A percentile compares a stretch with the other conserved stretches of the same genome.
Evolutionary conservation across 1,284 basidiomycete species (phyloP).

Genomic region (Neonothopanus nambi): DNA sequence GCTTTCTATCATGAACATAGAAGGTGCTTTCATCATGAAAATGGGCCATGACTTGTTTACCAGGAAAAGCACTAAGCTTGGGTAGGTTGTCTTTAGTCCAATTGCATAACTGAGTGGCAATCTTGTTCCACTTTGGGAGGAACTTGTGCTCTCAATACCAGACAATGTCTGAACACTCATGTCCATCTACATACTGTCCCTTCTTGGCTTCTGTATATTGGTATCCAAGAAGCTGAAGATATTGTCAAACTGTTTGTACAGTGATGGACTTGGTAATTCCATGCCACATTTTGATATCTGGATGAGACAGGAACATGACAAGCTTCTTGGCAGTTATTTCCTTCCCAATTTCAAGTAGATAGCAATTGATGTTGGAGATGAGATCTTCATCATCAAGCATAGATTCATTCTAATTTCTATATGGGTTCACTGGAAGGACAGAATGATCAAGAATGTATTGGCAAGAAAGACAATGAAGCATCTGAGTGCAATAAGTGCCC

Average conservation of each 20-base stretch:
- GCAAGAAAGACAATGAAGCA: constrained; percentile 19
- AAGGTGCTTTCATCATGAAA: constrained; percentile 37
- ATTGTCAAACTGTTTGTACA: not conserved
- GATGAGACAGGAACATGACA: constrained; percentile 20
- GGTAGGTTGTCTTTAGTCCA: too few relatives aligned
- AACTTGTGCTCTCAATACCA: constrained; percentile 19
- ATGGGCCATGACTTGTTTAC: constrained; percentile 15
- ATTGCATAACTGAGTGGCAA: too few relatives aligned
- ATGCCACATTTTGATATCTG: not conserved
- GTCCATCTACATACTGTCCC: constrained; percentile 32
- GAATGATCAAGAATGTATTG: constrained; percentile 25
- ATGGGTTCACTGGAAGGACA: constrained; percentile 31
- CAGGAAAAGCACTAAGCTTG: too few relatives aligned
- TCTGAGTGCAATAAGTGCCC: constrained; percentile 24
- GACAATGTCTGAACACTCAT: constrained; percentile 25
- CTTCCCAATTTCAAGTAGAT: constrained; percentile 29
- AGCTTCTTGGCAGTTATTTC: constrained; percentile 30
- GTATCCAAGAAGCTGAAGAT: constrained; percentile 14
- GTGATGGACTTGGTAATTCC: not conserved
- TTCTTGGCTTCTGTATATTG: constrained; percentile 17
- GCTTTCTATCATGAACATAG: constrained; percentile 35
- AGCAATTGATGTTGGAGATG: constrained; percentile 26
- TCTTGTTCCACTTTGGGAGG: constrained; percentile 19
- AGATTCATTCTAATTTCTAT: constrained; percentile 29
- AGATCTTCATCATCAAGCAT: constrained; percentile 31